Evolutionary conservation across 768 basidiomycete genomes (phyloP).

Genomic region (Lactarius pseudohatsudake): DNA sequence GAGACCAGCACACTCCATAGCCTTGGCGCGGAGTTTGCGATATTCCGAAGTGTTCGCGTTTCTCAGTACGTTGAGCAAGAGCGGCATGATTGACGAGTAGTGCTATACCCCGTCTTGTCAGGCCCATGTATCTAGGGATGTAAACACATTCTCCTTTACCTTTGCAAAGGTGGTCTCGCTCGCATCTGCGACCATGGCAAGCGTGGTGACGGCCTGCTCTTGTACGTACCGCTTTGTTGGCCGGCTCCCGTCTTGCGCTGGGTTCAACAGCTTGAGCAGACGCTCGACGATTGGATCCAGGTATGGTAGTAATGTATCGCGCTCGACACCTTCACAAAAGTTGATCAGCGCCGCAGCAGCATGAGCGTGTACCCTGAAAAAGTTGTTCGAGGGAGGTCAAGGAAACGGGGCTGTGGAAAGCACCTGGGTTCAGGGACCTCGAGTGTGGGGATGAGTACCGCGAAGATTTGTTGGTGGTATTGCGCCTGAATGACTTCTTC

Average conservation of each 20-base stretch:
- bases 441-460: constrained; percentile 67
- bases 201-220: constrained; percentile 83
- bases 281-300: constrained; percentile 79
- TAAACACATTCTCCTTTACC: constrained; percentile 38
- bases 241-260: constrained; percentile 41
- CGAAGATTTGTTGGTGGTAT: constrained; percentile 67
- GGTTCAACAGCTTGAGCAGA: constrained; percentile 64
- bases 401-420: constrained; percentile 20
- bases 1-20: constrained; percentile 89
- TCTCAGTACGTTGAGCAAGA: constrained; percentile 70
- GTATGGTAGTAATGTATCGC: constrained; percentile 70
- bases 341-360: constrained; percentile 88
- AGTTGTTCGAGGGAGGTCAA: constrained; percentile 7
- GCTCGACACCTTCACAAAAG: constrained; percentile 84
- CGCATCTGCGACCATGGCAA: constrained; percentile 88
- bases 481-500: constrained; percentile 78
- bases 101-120: constrained; percentile 39
- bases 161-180: constrained; percentile 77
- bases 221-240: constrained; percentile 67
- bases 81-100: constrained; percentile 77
- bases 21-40: constrained; percentile 69
- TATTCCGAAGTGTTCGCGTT: constrained; percentile 70
- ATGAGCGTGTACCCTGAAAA: constrained; percentile 74
- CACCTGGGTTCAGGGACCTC: constrained; percentile 75
- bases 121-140: not conserved